These are phyloP conservation scores for Microbotryum violaceum DNA, from an alignment of 1,284 basidiomycete genomes.

Conservation along the genomic window DNA sequence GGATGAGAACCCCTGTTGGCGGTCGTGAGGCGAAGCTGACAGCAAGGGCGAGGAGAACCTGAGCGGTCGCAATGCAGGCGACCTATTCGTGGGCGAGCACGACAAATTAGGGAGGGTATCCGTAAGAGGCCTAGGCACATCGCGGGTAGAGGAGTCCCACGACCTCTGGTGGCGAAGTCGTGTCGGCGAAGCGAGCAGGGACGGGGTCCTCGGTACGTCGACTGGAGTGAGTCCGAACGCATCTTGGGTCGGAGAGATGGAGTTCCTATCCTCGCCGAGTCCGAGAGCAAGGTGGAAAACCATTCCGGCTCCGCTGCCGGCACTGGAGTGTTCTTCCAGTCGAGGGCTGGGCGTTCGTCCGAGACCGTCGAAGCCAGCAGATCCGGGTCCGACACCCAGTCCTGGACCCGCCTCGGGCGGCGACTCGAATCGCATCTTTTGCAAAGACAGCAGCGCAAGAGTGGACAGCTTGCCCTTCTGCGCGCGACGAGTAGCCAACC, in stretches of 20 bases:
- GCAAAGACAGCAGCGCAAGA: slow-evolving; percentile 21
- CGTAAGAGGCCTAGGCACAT: too few relatives aligned
- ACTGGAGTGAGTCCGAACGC: too few relatives aligned
- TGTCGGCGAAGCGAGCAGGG: neutral
- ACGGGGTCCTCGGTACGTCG: too few relatives aligned
- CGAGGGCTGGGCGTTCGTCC: slow-evolving; percentile 8
- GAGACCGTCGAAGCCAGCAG: slow-evolving; percentile 14
- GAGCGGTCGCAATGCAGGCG: neutral
- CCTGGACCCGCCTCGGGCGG: slow-evolving; percentile 17
- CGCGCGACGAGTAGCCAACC: slow-evolving; percentile 23
- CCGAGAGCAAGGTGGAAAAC: slow-evolving; percentile 8
- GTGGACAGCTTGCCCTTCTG: slow-evolving; percentile 21
- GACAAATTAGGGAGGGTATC: too few relatives aligned
- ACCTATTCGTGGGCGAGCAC: too few relatives aligned
- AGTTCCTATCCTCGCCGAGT: neutral
- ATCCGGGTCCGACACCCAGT: slow-evolving; percentile 26
- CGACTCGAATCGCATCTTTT: slow-evolving; percentile 27
- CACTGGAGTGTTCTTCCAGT: too few relatives aligned
- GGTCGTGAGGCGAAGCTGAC: neutral
- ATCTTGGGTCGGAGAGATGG: too few relatives aligned
- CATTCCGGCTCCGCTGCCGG: slow-evolving; percentile 4
- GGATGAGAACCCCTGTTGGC: neutral
- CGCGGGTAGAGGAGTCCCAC: too few relatives aligned
- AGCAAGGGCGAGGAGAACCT: neutral
- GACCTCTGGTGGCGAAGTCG: too few relatives aligned